Evolutionary conservation across 2,329 filamentous ascomycete genomes (phyloP).

Genomic region (Nigrograna mackinnonii): DNA sequence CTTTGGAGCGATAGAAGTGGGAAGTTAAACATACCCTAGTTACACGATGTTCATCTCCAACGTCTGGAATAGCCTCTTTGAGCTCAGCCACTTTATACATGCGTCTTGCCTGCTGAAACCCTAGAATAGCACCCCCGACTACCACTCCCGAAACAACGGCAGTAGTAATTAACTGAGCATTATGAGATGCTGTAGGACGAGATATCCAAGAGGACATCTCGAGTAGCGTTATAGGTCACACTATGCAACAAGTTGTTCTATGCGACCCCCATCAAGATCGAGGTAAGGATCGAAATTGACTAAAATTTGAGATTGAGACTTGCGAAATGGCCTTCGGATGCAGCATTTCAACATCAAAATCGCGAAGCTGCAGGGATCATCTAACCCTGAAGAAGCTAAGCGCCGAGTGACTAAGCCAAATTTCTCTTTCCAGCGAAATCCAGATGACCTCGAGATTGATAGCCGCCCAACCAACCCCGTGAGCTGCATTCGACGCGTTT

Average conservation of each 20-base stretch:
- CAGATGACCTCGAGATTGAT: conserved; percentile 28
- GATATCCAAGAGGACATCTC: conserved; percentile 52
- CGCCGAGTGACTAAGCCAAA: conserved; percentile 10
- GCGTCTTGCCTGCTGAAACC: conserved; percentile 59
- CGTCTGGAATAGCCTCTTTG: conserved; percentile 64
- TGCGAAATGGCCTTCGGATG: too few species aligned
- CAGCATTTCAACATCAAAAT: too few species aligned
- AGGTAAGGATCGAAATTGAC: neutral
- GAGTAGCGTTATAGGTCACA: conserved; percentile 1
- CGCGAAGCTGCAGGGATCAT: neutral
- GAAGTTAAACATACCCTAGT: conserved; percentile 54
- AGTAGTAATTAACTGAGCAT: conserved; percentile 69
- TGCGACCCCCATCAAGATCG: too few species aligned
- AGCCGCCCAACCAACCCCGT: conserved; percentile 33
- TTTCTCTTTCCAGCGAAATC: conserved; percentile 20
- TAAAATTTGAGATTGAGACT: neutral
- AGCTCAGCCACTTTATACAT: conserved; percentile 60
- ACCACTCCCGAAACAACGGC: conserved; percentile 61
- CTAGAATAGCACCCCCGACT: conserved; percentile 58
- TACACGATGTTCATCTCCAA: conserved; percentile 55
- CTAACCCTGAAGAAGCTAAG: conserved; percentile 19
- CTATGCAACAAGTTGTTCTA: neutral
- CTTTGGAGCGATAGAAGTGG: too few species aligned
- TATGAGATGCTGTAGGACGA: conserved; percentile 48
- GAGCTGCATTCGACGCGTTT: conserved; percentile 35